A percentile compares a stretch with the other conserved stretches of the same genome.
These are phyloP conservation scores for Candida multigemmis DNA, from an alignment of 805 yeast genomes.

Conservation along the genomic window DNA sequence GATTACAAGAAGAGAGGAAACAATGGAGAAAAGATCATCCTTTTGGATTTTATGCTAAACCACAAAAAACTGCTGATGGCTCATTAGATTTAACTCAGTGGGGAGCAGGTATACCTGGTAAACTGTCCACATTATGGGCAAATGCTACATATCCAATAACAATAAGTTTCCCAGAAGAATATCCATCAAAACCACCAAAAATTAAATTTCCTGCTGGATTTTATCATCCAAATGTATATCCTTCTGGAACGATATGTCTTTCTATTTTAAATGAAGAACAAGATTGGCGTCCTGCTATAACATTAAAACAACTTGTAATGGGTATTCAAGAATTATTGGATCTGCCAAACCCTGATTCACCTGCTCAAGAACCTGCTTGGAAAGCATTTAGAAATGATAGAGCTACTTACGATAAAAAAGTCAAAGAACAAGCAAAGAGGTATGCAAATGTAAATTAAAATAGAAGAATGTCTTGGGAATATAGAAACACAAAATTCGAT, in stretches of 20 bases:
- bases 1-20: conserved; percentile 92
- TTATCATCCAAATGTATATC: conserved; percentile 96
- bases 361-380: conserved; percentile 98
- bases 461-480: no score
- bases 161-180: conserved; percentile 78
- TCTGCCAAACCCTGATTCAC: conserved; percentile 89
- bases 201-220: conserved; percentile 83
- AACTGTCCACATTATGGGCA: conserved; percentile 76
- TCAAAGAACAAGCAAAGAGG: conserved; percentile 69
- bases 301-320: conserved; percentile 76
- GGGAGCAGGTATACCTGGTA: conserved; percentile 97
- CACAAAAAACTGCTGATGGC: conserved; percentile 73
- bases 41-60: conserved; percentile 93
- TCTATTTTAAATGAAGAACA: conserved; percentile 89
- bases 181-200: conserved; percentile 95
- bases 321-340: conserved; percentile 90
- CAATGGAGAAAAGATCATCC: conserved; percentile 99
- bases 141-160: conserved; percentile 85
- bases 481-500: no score
- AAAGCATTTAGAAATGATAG: conserved; percentile 69
- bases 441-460: conserved; percentile 35
- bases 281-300: conserved; percentile 97
- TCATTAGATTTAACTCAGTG: conserved; percentile 75
- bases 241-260: conserved; percentile 93
- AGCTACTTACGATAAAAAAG: conserved; percentile 63